phyloP scores from a whole-genome alignment of 2,329 filamentous ascomycete species.

The Fusarium lateritium region DNA sequence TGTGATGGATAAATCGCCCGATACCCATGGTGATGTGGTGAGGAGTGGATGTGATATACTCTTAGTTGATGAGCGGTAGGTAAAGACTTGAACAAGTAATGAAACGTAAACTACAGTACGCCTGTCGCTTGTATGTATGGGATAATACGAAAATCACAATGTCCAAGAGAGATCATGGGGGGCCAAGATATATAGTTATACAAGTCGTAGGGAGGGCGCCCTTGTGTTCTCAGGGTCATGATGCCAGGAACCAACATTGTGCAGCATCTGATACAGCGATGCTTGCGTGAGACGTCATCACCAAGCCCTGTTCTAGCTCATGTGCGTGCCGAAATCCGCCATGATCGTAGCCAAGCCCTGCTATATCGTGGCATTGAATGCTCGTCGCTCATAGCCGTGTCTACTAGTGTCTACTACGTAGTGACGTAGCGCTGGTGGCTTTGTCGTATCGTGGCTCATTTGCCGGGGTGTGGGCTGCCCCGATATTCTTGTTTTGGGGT shows the following conservation, averaged over 20 bases:
- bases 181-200: slow-evolving; percentile 32
- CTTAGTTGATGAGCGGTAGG: slow-evolving; percentile 3
- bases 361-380: slow-evolving; percentile 25
- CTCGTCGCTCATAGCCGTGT: slow-evolving; percentile 35
- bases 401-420: slow-evolving; percentile 33
- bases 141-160: slow-evolving; percentile 20
- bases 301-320: slow-evolving; percentile 32
- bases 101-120: not conserved
- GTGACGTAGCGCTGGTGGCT: slow-evolving; percentile 48
- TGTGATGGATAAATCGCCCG: slow-evolving; percentile 67
- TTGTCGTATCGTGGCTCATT: slow-evolving; percentile 45
- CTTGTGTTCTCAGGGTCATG: slow-evolving; percentile 12
- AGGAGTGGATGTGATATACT: slow-evolving; percentile 17
- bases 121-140: slow-evolving; percentile 4
- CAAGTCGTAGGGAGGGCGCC: slow-evolving; percentile 13
- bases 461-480: slow-evolving; percentile 36
- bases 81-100: slow-evolving; percentile 1
- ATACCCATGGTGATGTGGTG: slow-evolving; percentile 59
- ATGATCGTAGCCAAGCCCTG: slow-evolving; percentile 36
- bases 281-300: slow-evolving; percentile 48
- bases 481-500: slow-evolving; percentile 43
- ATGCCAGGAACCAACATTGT: slow-evolving; percentile 35
- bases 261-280: slow-evolving; percentile 31
- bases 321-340: slow-evolving; percentile 32
- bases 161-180: slow-evolving; percentile 7